phyloP scores from a whole-genome alignment of 371 early-diverging fungal genomes.

The Cokeromyces recurvatus region DNA sequence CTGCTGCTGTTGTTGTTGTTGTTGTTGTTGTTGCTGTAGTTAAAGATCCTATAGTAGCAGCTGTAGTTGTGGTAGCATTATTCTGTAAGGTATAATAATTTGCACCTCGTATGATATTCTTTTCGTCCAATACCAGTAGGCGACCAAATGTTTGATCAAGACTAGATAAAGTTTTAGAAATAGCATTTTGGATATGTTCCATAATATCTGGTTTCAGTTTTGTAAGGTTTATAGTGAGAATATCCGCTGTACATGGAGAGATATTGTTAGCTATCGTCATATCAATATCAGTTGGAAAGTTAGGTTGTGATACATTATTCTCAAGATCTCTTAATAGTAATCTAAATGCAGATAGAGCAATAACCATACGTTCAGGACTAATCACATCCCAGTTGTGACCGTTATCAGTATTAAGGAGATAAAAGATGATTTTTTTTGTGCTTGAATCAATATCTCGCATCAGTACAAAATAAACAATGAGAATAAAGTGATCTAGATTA shows the following conservation, averaged over 20 bases:
- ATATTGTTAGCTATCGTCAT: constrained; percentile 31
- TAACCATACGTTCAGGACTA: constrained; percentile 71
- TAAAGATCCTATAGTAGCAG: neutral
- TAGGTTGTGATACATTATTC: constrained; percentile 41
- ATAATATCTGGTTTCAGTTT: constrained; percentile 43
- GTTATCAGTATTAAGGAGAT: constrained; percentile 61
- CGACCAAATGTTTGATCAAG: constrained; percentile 56
- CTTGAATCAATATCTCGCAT: constrained; percentile 79
- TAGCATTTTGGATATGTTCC: constrained; percentile 52
- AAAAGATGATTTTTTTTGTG: constrained; percentile 64
- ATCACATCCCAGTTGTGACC: constrained; percentile 51
- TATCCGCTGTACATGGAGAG: constrained; percentile 30
- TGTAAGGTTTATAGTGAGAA: constrained; percentile 31
- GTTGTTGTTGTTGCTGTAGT: neutral
- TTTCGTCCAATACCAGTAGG: constrained; percentile 46
- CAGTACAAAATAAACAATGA: constrained; percentile 76
- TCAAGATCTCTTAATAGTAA: constrained; percentile 70
- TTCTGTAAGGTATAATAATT: too few species aligned
- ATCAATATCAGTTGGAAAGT: constrained; percentile 56
- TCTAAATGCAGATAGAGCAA: constrained; percentile 71
- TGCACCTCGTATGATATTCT: constrained; percentile 33
- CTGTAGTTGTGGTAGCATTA: neutral
- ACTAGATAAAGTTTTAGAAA: constrained; percentile 46
- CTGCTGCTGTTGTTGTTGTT: neutral
- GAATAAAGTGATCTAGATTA: constrained; percentile 70